Base-by-base conservation (phyloP, 257 asterid species). In the Marsdenia floribunda region DNA sequence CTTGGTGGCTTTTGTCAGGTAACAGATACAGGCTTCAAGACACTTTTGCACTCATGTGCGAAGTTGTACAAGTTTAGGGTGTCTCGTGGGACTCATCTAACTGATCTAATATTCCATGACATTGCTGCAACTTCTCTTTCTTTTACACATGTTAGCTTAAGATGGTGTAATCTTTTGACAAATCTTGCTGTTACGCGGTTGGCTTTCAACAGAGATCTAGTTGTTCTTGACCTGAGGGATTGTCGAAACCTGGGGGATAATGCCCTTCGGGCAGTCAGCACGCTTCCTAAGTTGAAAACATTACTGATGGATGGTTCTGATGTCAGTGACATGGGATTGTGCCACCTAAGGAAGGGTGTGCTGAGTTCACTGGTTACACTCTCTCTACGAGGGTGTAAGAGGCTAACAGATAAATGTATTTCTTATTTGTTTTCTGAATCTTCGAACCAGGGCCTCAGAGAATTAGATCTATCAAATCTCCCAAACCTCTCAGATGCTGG, bases 1-100 rank as follows among this genome's bases (percentile, higher is more conserved):
- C 96, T 94, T 35, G 99, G 99, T 72, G 99, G 99, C 71, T 94
- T 92, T 78, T 89, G 96, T 82, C 97, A 91, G 80, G 96, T 94
- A 63, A 92, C 98, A 1, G 99, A 94, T 76, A 86, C 98, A 8
- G 98, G 99, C 22, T 94, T 92, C 64, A 88, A 88, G 81, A 92
- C 99, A 66, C 81, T 94, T 60, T 78, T 94, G 47, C 99, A 92
- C 82, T 94, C 99, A 6, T 94, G 99, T 87, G 82, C 86, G 18
- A 87, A 85, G 82, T 77, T 94, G 75, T 89, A 78, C 59, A 87
- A 84, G 85, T 90, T 94, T 72, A 83, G 83, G 82, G 96, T 94
- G 44, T 89, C 83, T 81, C 90, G 87, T 29, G 98, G 98, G 38
- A 84, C 91, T 50, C 98, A 88, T 79, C 84, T 92, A 24, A 92